These are phyloP conservation scores for Antitrichia curtipendula DNA, from an alignment of 225 moss, liverwort and hornwort genomes.

Conservation along the genomic window DNA sequence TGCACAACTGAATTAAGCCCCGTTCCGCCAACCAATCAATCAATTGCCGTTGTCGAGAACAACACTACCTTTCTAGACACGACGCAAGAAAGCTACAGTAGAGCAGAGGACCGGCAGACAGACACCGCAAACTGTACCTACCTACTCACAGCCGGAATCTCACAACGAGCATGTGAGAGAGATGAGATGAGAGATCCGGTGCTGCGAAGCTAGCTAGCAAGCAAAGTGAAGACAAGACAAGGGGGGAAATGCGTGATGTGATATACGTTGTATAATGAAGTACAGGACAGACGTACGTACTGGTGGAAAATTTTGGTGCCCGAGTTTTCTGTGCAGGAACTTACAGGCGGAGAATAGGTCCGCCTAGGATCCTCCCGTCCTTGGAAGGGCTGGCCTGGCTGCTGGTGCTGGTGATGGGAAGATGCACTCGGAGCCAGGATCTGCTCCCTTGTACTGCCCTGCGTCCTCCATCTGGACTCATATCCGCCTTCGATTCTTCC, in stretches of 20 bases:
- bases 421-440: background rate
- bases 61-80: background rate
- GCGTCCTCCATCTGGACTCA: background rate
- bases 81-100: background rate
- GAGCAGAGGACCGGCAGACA: background rate
- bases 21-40: background rate
- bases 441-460: background rate
- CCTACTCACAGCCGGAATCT: background rate
- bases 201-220: background rate
- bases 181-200: background rate
- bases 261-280: background rate
- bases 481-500: background rate
- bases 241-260: background rate
- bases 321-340: background rate
- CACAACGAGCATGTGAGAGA: background rate
- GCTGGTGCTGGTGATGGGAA: background rate
- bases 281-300: background rate
- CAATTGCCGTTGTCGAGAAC: background rate
- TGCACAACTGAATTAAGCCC: background rate
- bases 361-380: conserved; percentile 1
- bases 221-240: background rate
- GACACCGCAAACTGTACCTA: background rate
- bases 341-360: background rate
- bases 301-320: background rate
- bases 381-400: background rate